phyloP scores from a whole-genome alignment of 73 alveolate genomes.

The Paramecium octaurelia region DNA sequence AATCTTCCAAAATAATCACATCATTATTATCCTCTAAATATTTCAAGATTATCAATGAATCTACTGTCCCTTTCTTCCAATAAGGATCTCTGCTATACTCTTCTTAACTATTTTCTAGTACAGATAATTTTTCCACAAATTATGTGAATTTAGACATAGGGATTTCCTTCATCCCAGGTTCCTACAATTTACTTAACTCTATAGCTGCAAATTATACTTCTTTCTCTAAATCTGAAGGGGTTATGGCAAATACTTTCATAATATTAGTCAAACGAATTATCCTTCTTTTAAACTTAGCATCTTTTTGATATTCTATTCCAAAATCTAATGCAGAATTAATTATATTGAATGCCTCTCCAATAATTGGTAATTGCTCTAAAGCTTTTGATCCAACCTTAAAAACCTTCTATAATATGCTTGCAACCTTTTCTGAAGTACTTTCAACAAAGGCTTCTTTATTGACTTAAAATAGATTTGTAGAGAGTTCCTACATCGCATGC shows the following conservation, averaged over 20 bases:
- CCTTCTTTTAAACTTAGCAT: not conserved
- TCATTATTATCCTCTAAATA: not conserved
- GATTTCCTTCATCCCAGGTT: not conserved
- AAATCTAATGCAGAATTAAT: not conserved
- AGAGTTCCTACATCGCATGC: not conserved
- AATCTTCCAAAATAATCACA: not conserved
- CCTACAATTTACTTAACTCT: not conserved
- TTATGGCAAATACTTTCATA: not conserved
- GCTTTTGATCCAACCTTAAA: not conserved
- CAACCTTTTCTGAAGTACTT: not conserved
- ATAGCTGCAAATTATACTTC: not conserved
- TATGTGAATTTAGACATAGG: not conserved
- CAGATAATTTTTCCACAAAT: not conserved
- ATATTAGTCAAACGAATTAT: not conserved
- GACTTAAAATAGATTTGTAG: not conserved
- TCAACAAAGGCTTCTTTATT: not conserved
- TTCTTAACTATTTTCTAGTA: not conserved
- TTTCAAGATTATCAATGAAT: not conserved
- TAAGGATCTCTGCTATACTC: not conserved
- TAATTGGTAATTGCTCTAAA: not conserved
- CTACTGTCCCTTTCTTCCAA: not conserved
- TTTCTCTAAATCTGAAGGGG: not conserved
- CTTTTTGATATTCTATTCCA: not conserved
- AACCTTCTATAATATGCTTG: not conserved
- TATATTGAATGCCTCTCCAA: not conserved